Conservation (phyloP, 495 filamentous ascomycete species). For the Cenococcum geophilum region DNA sequence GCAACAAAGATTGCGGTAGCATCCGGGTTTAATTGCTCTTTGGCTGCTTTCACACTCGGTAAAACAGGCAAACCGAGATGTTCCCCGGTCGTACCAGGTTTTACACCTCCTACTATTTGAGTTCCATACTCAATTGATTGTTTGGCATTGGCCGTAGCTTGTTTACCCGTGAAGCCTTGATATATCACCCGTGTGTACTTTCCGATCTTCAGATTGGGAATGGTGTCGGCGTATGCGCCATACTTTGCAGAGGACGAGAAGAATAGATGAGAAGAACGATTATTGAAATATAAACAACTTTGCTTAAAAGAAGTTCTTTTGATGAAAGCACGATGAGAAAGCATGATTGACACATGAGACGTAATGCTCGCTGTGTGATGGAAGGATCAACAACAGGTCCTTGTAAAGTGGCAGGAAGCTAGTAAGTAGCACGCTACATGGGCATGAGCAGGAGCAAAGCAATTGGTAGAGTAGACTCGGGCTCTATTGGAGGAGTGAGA, state of each 20-base stretch:
- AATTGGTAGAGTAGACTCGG: neutral
- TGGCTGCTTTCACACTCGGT: slow-evolving; percentile 64
- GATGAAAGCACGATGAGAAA: neutral
- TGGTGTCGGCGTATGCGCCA: slow-evolving; percentile 55
- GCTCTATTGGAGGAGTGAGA: neutral
- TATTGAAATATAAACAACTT: neutral
- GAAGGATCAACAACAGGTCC: neutral
- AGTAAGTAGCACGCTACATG: neutral
- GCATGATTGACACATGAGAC: neutral
- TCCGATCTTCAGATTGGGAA: slow-evolving; percentile 71
- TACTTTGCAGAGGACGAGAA: slow-evolving; percentile 42
- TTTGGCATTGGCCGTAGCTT: slow-evolving; percentile 76
- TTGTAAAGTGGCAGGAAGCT: neutral
- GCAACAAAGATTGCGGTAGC: slow-evolving; percentile 84
- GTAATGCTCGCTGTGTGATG: neutral
- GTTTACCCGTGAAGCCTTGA: slow-evolving; percentile 76
- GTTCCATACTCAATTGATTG: slow-evolving; percentile 83
- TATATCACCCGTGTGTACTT: slow-evolving; percentile 75
- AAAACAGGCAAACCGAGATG: slow-evolving; percentile 78
- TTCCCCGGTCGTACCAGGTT: slow-evolving; percentile 66
- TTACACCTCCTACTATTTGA: slow-evolving; percentile 81
- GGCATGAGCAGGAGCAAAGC: neutral
- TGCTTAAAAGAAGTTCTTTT: neutral
- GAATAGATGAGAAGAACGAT: slow-evolving; percentile 22
- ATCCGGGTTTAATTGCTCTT: slow-evolving; percentile 69